phyloP scores from a whole-genome alignment of 352 stramenopile species.

The Globisporangium abappressorium region DNA sequence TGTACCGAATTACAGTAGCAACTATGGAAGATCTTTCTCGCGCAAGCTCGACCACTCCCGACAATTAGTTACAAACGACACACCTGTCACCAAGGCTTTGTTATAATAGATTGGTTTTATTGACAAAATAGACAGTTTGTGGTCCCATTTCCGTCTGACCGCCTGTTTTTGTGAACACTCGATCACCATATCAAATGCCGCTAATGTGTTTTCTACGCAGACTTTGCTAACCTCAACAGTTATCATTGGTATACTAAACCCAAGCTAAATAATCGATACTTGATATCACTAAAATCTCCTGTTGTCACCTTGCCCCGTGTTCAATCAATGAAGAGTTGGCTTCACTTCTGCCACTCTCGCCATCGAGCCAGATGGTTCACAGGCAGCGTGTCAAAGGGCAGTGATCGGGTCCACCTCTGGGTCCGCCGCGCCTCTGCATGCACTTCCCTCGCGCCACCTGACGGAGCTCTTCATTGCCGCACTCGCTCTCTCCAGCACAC shows the following conservation, averaged over 20 bases:
- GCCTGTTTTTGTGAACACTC: not conserved
- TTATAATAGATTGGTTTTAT: no score
- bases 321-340: not conserved
- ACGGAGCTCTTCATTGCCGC: slow-evolving; percentile 4
- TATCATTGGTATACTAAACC: not conserved
- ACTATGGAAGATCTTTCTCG: no score
- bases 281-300: not conserved
- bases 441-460: not conserved
- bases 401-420: not conserved
- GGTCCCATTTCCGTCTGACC: not conserved
- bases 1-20: no score
- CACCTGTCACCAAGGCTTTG: no score
- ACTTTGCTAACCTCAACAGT: not conserved
- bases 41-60: no score
- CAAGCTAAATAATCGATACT: not conserved
- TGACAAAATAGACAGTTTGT: no score
- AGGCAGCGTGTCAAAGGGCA: not conserved
- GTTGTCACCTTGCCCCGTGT: not conserved
- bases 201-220: not conserved
- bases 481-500: slow-evolving; percentile 2
- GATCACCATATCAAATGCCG: not conserved
- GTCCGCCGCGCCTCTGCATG: not conserved
- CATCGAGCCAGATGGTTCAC: not conserved
- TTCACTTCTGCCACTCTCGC: not conserved
- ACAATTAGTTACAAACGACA: no score